Evolutionary conservation across 768 basidiomycete species (phyloP).

Genomic region (Lenzites betulinus): DNA sequence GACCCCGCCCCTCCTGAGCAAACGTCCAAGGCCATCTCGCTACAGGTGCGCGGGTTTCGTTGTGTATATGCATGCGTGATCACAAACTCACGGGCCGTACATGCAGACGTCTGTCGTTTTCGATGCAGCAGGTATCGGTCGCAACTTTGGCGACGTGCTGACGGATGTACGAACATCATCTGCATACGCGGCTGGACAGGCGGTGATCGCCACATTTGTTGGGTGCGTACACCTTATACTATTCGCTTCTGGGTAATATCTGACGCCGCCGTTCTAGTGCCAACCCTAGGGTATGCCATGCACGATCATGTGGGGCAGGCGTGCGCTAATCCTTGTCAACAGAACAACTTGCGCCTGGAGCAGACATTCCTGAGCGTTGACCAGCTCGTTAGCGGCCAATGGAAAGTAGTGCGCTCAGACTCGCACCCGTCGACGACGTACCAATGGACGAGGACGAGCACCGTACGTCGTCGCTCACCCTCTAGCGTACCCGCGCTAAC

Average conservation of each 20-base stretch:
- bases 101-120: conserved; percentile 61
- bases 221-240: conserved; percentile 36
- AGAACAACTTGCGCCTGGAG: conserved; percentile 81
- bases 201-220: conserved; percentile 63
- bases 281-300: conserved; percentile 63
- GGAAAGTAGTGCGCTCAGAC: conserved; percentile 65
- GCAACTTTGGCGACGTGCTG: conserved; percentile 63
- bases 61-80: too few relatives aligned
- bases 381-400: conserved; percentile 46
- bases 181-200: conserved; percentile 57
- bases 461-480: conserved; percentile 37
- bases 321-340: not conserved
- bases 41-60: conserved; percentile 47
- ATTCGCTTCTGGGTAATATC: too few relatives aligned
- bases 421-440: conserved; percentile 78
- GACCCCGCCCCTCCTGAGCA: conserved; percentile 68
- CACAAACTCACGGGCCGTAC: too few relatives aligned
- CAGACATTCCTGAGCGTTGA: conserved; percentile 74
- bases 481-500: not conserved
- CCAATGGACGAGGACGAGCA: conserved; percentile 61
- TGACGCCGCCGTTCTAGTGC: conserved; percentile 37
- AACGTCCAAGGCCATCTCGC: conserved; percentile 64
- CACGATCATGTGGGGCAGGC: not conserved
- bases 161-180: conserved; percentile 50
- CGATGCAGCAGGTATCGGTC: conserved; percentile 56